Evolutionary conservation across 2,329 filamentous ascomycete genomes (phyloP).

Genomic region (Alternaria atra): DNA sequence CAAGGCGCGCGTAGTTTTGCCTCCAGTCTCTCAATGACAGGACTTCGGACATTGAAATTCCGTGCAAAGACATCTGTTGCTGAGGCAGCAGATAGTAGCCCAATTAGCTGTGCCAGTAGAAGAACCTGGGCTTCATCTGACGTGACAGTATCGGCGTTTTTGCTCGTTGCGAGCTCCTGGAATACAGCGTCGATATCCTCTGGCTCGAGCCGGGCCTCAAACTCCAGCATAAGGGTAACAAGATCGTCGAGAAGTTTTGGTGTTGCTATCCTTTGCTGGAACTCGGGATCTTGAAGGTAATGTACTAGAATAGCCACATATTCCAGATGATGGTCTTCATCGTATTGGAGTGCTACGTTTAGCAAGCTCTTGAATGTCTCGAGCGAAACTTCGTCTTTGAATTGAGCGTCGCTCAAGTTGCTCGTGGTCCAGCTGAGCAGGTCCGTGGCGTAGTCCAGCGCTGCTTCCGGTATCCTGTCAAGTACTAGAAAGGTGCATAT

Average conservation of each 20-base stretch:
- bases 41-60: constrained; percentile 36
- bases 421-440: constrained; percentile 48
- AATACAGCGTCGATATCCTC: constrained; percentile 42
- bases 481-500: constrained; percentile 37
- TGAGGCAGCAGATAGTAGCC: constrained; percentile 44
- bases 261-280: constrained; percentile 45
- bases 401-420: constrained; percentile 45
- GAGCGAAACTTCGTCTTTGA: constrained; percentile 43
- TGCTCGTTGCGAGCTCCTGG: constrained; percentile 38
- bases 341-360: constrained; percentile 36
- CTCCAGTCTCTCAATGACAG: constrained; percentile 39
- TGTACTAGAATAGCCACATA: constrained; percentile 45
- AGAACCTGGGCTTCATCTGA: constrained; percentile 39
- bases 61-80: constrained; percentile 46
- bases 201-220: constrained; percentile 38
- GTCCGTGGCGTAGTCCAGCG: constrained; percentile 46
- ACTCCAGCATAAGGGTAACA: constrained; percentile 42
- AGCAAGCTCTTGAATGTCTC: constrained; percentile 41
- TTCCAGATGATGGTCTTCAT: constrained; percentile 48
- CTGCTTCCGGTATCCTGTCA: constrained; percentile 42
- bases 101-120: constrained; percentile 44
- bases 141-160: constrained; percentile 29
- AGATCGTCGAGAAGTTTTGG: constrained; percentile 42
- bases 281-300: constrained; percentile 48
- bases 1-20: constrained; percentile 33